phyloP scores from a whole-genome alignment of 108 stramenopile genomes.

The Cyclotella choctawhatcheeana region DNA sequence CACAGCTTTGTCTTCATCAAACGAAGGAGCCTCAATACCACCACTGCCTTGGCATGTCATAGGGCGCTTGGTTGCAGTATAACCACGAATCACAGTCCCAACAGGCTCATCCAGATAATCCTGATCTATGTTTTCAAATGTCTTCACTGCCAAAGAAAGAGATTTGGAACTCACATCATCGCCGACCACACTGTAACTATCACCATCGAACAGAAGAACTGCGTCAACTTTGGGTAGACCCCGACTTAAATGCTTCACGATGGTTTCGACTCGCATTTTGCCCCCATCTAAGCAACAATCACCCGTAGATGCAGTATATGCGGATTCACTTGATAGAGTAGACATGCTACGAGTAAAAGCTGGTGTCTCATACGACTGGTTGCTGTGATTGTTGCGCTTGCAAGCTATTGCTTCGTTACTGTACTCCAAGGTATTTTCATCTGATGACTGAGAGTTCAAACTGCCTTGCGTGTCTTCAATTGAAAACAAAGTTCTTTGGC shows the following conservation, averaged over 20 bases:
- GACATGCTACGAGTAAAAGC: slow-evolving; percentile 11
- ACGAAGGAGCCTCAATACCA: slow-evolving; percentile 2
- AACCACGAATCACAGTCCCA: slow-evolving; percentile 25
- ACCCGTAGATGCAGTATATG: neutral
- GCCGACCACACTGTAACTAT: slow-evolving; percentile 2
- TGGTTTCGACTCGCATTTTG: slow-evolving; percentile 31
- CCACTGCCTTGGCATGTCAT: slow-evolving; percentile 25
- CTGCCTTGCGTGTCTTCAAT: neutral
- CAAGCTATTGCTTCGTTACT: neutral
- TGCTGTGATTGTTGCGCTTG: neutral
- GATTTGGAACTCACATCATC: slow-evolving; percentile 12
- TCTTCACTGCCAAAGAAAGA: slow-evolving; percentile 11
- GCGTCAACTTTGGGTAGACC: slow-evolving; percentile 37
- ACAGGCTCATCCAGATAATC: slow-evolving; percentile 38
- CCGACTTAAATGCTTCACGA: slow-evolving; percentile 18
- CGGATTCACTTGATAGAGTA: slow-evolving; percentile 15
- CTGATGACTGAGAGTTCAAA: neutral
- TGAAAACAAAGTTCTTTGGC: neutral
- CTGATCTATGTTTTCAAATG: slow-evolving; percentile 21
- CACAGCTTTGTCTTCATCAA: neutral
- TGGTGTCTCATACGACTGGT: slow-evolving; percentile 2
- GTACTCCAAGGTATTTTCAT: neutral
- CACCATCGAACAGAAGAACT: slow-evolving; percentile 23
- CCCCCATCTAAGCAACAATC: neutral
- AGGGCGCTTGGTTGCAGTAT: slow-evolving; percentile 13